Base-by-base conservation (phyloP, 352 stramenopile species). In the Peronospora farinosa region DNA sequence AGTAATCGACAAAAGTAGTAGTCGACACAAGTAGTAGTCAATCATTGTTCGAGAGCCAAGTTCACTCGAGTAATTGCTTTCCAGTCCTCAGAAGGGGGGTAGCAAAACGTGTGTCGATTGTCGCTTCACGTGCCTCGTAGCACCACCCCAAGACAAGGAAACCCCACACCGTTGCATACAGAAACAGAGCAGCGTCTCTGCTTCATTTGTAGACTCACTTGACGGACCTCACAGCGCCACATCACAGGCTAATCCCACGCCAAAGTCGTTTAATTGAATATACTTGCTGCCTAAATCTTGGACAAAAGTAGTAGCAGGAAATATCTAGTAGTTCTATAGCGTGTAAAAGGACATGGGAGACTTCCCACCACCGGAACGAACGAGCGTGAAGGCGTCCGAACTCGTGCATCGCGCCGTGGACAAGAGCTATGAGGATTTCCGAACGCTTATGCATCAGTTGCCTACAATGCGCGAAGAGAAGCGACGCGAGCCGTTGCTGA, bases 341-440 rank as follows among this genome's bases (percentile, higher is more conserved):
- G 11, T 11, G 9, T 49, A 54, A 16, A 54, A 7, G 17, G 25
- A 39, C 10, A 89, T 90, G 79, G 73, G 74, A 35, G 79, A 90
- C 53, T 87, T 88, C 45, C 79, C 78, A 13, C 74, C 75, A 38
- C 77, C 65, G 19, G 52, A 69, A 47, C 69, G 67, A 40, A 78
- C 67, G 38, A 76, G 57, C 57, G 72, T 91, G 21, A 84, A 80
- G 57, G 78, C 79, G 10, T 85, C 75, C 6, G 82, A 88, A 65
- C 70, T 92, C 25, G 65, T 90, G 32, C 76, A 89, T 35, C 77
- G 79, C 43, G 78, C 78, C 3, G 79, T 92, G 15, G 78, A 89
- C 56, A 82, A 79, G 61, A 90, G 77, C 63, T 92, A 92, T 44
- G 82, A 92, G 41, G 73, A 88, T 43, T 80, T 92, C 53, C 80